Evolutionary conservation across 768 basidiomycete genomes (phyloP), one percentile per base, ranked within the genome.

Genomic region (Rhodotorula paludigena): DNA sequence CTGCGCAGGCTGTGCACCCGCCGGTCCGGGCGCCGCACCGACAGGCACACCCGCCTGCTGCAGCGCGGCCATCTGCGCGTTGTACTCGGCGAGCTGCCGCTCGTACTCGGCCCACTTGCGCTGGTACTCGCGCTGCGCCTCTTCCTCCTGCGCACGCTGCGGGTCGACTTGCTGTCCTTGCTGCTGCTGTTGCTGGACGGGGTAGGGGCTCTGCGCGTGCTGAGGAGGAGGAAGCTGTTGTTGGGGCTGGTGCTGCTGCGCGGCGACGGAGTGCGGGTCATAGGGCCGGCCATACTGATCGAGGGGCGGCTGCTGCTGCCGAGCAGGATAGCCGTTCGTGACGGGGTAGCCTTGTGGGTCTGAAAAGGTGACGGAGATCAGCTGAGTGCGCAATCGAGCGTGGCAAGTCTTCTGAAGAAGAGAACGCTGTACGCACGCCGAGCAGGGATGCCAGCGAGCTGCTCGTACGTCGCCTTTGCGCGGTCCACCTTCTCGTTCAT

Each of bases 401-500:
- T 1, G 14, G 18, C 16, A 32, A 25, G 35, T 3, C 18, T 5
- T 28, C 5, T 6, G 51, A 21, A 21, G 8, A 15, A 47, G 11
- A 30, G 21, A 2, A 36, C 0, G 28, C 77, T 81, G 57, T 76
- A 87, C 87, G 81, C 55, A 83, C 86, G 18, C 84, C 71, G 49
- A 7, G 49, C 6, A 16, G 67, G 82, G 74, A 90, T 87, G 76
- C 92, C 90, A 86, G 93, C 90, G 87, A 96, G 89, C 39, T 87
- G 81, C 76, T 96, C 92, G 74, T 93, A 98, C 61, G 93, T 90
- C 23, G 86, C 85, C 54, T 90, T 83, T 9, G 92, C 93, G 49
- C 87, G 85, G 36, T 92, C 84, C 74, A 98, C 96, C 25, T 86
- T 91, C 78, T 93, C 90, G 77, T 92, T 92, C 89, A 97, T 93